phyloP scores from a whole-genome alignment of 139 green algal species.

The Micractinium conductrix region DNA sequence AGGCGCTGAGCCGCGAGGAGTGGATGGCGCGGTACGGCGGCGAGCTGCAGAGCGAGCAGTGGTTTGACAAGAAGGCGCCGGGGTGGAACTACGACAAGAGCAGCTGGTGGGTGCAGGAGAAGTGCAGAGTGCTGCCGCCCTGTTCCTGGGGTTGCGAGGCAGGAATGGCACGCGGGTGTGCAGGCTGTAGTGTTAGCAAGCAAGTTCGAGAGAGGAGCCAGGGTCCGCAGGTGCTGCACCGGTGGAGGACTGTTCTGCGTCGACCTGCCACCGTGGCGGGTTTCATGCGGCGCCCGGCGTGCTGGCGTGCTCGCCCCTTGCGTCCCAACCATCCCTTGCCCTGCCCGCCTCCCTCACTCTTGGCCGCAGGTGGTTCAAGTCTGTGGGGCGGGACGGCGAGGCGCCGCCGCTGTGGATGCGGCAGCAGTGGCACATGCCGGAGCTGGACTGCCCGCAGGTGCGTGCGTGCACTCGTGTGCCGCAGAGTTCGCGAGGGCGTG shows the following conservation, averaged over 20 bases:
- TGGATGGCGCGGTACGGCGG: constrained; percentile 48
- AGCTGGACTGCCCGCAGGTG: constrained; percentile 51
- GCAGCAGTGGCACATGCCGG: constrained; percentile 40
- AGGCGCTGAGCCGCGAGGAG: constrained; percentile 31
- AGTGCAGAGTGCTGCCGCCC: no score
- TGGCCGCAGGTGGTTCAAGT: constrained; percentile 34
- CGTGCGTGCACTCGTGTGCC: no score
- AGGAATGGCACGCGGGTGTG: no score
- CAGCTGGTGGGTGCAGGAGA: constrained; percentile 41
- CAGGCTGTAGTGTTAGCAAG: no score
- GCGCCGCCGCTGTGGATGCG: constrained; percentile 50
- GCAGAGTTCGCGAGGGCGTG: no score
- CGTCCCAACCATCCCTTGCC: not conserved
- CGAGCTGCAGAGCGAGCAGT: constrained; percentile 33
- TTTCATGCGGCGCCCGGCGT: no score
- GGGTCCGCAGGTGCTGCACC: no score
- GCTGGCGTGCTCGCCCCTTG: not conserved
- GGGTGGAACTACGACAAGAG: constrained; percentile 36
- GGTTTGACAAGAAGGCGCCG: constrained; percentile 38
- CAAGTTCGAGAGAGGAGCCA: no score
- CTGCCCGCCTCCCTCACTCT: not conserved
- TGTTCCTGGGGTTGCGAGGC: no score
- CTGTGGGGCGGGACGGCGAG: constrained; percentile 23
- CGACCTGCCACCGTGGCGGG: no score
- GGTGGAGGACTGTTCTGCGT: no score